Conservation (phyloP, 371 early-diverging fungal genomes). For the Saksenaea vasiformis region DNA sequence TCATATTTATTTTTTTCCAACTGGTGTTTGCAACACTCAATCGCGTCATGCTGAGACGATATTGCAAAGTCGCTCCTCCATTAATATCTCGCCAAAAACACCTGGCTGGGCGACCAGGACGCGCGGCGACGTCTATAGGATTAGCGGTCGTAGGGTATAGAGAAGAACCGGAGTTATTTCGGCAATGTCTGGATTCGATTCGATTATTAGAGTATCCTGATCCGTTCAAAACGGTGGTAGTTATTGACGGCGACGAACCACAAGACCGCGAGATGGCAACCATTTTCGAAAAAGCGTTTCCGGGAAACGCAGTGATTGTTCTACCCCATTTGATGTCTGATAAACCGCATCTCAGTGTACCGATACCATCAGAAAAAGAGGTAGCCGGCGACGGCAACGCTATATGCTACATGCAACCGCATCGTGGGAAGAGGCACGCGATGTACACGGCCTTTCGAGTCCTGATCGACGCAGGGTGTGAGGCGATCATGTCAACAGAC, state of each 20-base stretch:
- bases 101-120: background rate
- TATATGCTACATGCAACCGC: slow-evolving; percentile 61
- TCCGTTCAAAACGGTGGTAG: slow-evolving; percentile 54
- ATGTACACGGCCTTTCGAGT: slow-evolving; percentile 70
- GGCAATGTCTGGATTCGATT: slow-evolving; percentile 59
- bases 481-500: slow-evolving; percentile 65
- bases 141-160: slow-evolving; percentile 64
- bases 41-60: slow-evolving; percentile 24
- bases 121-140: slow-evolving; percentile 38
- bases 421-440: slow-evolving; percentile 64
- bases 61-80: slow-evolving; percentile 11
- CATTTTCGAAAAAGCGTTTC: slow-evolving; percentile 58
- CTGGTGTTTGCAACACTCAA: slow-evolving; percentile 46
- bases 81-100: slow-evolving; percentile 8
- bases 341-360: slow-evolving; percentile 13
- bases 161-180: slow-evolving; percentile 60
- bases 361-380: slow-evolving; percentile 15
- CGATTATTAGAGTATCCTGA: slow-evolving; percentile 54
- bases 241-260: slow-evolving; percentile 61
- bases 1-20: slow-evolving; percentile 41
- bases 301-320: slow-evolving; percentile 43
- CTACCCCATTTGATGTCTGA: slow-evolving; percentile 52
- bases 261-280: slow-evolving; percentile 65
- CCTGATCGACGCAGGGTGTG: slow-evolving; percentile 53
- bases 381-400: background rate